Evolutionary conservation across 1,139 yeast genomes (phyloP), one percentile per base, ranked within the genome.

Genomic region (Taphrina populina): DNA sequence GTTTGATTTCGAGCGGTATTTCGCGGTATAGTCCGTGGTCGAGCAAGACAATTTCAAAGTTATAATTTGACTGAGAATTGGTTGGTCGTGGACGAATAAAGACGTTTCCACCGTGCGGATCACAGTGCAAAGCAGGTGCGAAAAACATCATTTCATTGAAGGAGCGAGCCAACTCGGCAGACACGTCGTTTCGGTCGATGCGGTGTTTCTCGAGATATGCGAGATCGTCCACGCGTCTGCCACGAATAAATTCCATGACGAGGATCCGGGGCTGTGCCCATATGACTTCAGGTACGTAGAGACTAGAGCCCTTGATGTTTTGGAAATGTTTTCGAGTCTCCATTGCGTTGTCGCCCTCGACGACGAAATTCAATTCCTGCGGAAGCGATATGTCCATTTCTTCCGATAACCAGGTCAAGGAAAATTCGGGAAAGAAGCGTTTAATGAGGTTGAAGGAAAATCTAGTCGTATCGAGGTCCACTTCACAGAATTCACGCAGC

Each of bases 31-130:
- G 75, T 0, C 98, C 99, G 69, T 94, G 98, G 69, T 94, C 99
- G 66, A 88, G 94, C 29, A 94, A 74, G 8, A 94, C 75, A 57
- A 94, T 86, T 69, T 94, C 98, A 67, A 92, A 94, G 67, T 92
- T 90, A 67, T 83, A 87, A 1, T 81, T 79, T 51, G 62, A 61
- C 29, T 74, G 71, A 4, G 58, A 59, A 4, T 60, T 58, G 11
- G 64, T 62, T 3, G 59, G 62, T 29, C 59, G 61, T 3, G 56
- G 32, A 17, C 60, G 54, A 24, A 58, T 58, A 13, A 68, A 53
- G 2, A 92, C 74, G 65, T 92, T 94, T 0, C 99, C 99, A 11
- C 95, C 96, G 69, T 92, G 99, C 0, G 98, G 98, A 68, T 92
- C 99, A 71, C 98, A 92, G 68, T 92, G 99, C 52, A 92, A 79